Evolutionary conservation across 2,329 filamentous ascomycete genomes (phyloP), one percentile per base, ranked within the genome.

Genomic region (Pseudogymnoascus sp.): DNA sequence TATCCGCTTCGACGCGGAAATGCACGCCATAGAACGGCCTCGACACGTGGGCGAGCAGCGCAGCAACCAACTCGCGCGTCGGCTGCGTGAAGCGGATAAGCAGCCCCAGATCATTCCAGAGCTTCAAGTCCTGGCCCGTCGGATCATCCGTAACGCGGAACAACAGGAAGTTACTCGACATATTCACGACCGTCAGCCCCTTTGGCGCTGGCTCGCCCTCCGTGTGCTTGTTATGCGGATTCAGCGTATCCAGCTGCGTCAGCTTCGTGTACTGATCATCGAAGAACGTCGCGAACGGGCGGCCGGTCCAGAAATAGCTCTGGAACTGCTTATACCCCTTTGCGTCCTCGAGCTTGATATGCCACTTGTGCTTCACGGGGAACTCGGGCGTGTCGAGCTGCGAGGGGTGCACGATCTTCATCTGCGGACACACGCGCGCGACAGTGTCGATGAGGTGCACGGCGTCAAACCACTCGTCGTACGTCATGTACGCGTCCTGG

Each of bases 131-230:
- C 21, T 68, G 65, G 2, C 70, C 67, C 1, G 73, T 75, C 1
- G 74, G 70, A 66, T 76, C 74, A 65, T 76, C 74, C n/a, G 71
- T 75, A 53, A 76, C 65, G 59, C 72, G 68, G 65, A 71, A 76
- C n/a, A 75, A 44, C 17, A 75, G 64, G 63, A 76, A 76, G 56
- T 72, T 65, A 1, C 70, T 68, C 53, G 68, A 67, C 31, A 75
- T 71, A 13, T 65, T 63, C n/a, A 75, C 65, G 1, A 74, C 61
- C 0, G 70, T 75, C 33, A 74, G 72, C 40, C 73, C 71, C 19
- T 67, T 66, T 60, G 67, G 66, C 19, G 40, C 59, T 31, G 66
- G 59, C 15, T 63, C 59, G 17, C 44, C 65, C 44, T 63, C 11
- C 6, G 11, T 11, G 17, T 23, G 11, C 42, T 46, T 46, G 21